phyloP scores from a whole-genome alignment of 139 green algal species.

The Coelastrella sp. region DNA sequence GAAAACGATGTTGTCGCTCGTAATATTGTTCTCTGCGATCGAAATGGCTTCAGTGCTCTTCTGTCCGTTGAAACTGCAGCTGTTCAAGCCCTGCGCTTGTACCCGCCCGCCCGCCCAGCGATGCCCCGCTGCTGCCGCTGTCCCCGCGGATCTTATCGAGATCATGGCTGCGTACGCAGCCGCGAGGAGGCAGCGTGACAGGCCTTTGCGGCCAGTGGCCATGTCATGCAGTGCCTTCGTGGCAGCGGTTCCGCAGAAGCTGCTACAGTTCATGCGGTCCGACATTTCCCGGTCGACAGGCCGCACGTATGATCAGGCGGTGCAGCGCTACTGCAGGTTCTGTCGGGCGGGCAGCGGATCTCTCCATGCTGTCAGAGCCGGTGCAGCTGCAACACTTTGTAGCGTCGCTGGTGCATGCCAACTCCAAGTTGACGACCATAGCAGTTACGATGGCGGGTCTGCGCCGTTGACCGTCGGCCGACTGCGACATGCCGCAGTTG shows the following conservation, averaged over 20 bases:
- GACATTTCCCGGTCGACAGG: neutral
- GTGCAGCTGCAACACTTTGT: neutral
- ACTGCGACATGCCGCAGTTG: neutral
- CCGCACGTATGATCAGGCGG: neutral
- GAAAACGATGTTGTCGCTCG: too few species aligned
- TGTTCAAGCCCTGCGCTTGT: slow-evolving; percentile 10
- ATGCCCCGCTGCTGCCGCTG: too few species aligned
- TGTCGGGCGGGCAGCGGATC: neutral
- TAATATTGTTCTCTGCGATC: too few species aligned
- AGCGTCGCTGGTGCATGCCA: neutral
- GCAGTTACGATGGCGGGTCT: neutral
- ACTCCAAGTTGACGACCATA: slow-evolving; percentile 21
- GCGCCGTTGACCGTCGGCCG: neutral
- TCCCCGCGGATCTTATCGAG: neutral
- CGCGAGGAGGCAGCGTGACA: neutral
- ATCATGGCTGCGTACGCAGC: neutral
- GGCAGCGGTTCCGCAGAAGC: neutral
- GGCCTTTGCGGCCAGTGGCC: neutral
- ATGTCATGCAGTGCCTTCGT: neutral
- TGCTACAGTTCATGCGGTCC: neutral
- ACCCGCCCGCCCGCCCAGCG: neutral
- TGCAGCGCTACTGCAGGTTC: neutral
- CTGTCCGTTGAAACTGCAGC: neutral
- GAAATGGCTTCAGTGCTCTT: too few species aligned
- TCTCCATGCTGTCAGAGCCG: neutral